phyloP scores from a whole-genome alignment of 805 yeast species.

The Ogataea ganodermae region DNA sequence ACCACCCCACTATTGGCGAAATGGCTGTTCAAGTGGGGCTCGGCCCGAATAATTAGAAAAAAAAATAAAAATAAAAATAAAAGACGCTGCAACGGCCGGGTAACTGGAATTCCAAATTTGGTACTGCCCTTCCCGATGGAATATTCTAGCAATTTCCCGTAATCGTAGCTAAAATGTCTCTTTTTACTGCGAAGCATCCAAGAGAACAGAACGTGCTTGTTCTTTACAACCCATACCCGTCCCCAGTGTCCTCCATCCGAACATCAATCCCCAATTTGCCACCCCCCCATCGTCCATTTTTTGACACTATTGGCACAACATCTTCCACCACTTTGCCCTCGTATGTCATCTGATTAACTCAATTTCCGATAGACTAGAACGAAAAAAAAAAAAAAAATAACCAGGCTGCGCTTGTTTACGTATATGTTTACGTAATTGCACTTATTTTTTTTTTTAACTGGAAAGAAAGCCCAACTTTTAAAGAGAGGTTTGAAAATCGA shows the following conservation, averaged over 20 bases:
- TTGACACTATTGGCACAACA: not conserved
- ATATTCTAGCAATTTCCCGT: slow-evolving; percentile 6
- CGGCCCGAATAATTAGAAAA: not conserved
- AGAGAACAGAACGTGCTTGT: not conserved
- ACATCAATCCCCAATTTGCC: not conserved
- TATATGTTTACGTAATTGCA: not conserved
- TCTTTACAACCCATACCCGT: not conserved
- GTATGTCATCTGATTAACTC: slow-evolving; percentile 1
- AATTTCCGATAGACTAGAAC: not conserved
- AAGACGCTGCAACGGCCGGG: too few relatives aligned
- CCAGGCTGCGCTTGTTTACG: slow-evolving; percentile 1
- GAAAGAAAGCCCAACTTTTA: not conserved
- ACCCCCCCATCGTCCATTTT: slow-evolving; percentile 1
- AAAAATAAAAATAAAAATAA: not conserved
- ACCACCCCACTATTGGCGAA: not conserved
- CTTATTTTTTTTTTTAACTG: slow-evolving; percentile 1
- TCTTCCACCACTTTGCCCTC: slow-evolving; percentile 1
- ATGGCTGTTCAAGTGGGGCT: not conserved
- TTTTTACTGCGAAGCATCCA: not conserved
- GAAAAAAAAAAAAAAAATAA: not conserved
- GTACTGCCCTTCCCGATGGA: not conserved
- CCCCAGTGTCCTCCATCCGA: not conserved
- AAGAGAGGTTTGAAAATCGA: not conserved
- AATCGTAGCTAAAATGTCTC: not conserved
- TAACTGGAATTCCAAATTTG: not conserved